Percentiles rank a stretch among this genome's conserved stretches.
Conservation (phyloP, 352 stramenopile genomes). For the Peronosclerospora sorghi region DNA sequence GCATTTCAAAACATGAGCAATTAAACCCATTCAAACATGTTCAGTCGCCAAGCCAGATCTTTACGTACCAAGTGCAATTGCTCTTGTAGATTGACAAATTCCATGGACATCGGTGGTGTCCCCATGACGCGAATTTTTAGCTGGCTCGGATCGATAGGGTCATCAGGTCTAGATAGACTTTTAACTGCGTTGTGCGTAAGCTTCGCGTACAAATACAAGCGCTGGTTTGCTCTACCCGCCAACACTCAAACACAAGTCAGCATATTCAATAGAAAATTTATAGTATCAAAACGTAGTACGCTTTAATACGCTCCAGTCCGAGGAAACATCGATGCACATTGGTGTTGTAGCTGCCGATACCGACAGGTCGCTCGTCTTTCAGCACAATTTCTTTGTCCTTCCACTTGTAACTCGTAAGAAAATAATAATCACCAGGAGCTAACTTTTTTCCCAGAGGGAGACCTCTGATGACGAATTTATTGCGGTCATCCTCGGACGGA, state of each 20-base stretch:
- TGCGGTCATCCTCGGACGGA: constrained; percentile 70
- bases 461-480: constrained; percentile 79
- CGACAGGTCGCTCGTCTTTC: constrained; percentile 63
- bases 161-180: constrained; percentile 41
- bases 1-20: constrained; percentile 1
- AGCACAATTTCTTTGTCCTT: constrained; percentile 82
- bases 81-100: constrained; percentile 12
- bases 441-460: constrained; percentile 64
- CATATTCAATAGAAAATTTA: not conserved
- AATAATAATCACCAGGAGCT: constrained; percentile 75
- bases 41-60: not conserved
- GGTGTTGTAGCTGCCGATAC: constrained; percentile 76
- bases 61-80: constrained; percentile 19
- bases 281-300: constrained; percentile 19
- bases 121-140: constrained; percentile 59
- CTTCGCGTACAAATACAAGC: constrained; percentile 76
- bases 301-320: constrained; percentile 72
- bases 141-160: constrained; percentile 49
- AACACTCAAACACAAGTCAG: constrained; percentile 4
- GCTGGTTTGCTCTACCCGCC: constrained; percentile 31
- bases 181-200: constrained; percentile 66
- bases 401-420: constrained; percentile 79
- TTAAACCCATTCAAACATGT: constrained; percentile 1
- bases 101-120: constrained; percentile 22
- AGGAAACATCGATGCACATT: constrained; percentile 76